Conservation (phyloP, 1,139 yeast genomes). For the Hemisphaericaspora subhashii region DNA sequence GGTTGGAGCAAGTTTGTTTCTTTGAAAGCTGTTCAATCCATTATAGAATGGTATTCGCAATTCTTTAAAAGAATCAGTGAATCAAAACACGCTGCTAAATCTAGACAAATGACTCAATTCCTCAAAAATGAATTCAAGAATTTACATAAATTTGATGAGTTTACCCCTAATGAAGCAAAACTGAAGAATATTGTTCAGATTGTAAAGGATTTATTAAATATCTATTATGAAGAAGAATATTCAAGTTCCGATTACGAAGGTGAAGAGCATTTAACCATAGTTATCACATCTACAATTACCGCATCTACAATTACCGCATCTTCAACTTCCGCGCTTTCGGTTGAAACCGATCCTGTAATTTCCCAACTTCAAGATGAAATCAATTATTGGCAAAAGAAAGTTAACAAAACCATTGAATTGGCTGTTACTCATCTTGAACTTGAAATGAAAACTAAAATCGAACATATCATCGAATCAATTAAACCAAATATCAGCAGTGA, state of each 20-base stretch:
- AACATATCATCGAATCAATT: conserved; percentile 29
- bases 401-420: conserved; percentile 41
- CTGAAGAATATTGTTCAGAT: conserved; percentile 20
- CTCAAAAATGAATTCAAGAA: conserved; percentile 30
- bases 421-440: conserved; percentile 42
- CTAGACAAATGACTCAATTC: conserved; percentile 24
- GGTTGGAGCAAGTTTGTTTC: background rate
- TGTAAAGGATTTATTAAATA: conserved; percentile 23
- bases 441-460: conserved; percentile 41
- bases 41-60: conserved; percentile 6
- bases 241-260: conserved; percentile 14
- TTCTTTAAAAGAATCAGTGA: conserved; percentile 7
- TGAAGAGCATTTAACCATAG: conserved; percentile 25
- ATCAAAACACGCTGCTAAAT: conserved; percentile 12
- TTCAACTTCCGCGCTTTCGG: conserved; percentile 6
- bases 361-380: conserved; percentile 30
- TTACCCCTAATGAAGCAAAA: conserved; percentile 12
- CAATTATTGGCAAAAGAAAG: conserved; percentile 33
- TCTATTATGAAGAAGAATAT: conserved; percentile 7
- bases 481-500: conserved; percentile 38
- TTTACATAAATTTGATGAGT: conserved; percentile 24
- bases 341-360: conserved; percentile 16
- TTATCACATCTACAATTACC: conserved; percentile 32
- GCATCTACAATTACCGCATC: conserved; percentile 35
- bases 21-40: conserved; percentile 4